Base-by-base conservation (phyloP, 2,329 filamentous ascomycete genomes). In the Neofusicoccum sp. region DNA sequence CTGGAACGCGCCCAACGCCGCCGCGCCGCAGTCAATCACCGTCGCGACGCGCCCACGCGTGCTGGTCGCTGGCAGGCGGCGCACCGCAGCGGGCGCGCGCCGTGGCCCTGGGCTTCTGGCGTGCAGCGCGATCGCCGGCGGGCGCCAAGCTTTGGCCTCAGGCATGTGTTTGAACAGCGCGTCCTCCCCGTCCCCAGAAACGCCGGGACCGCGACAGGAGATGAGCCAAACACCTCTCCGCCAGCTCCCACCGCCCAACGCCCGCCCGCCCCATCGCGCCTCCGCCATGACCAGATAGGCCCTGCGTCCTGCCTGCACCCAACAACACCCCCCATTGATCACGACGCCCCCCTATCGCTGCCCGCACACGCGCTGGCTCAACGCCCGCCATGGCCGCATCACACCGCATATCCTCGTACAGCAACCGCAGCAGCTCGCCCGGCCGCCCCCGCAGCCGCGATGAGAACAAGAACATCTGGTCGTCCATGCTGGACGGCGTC, bases 401-500 rank as follows among this genome's bases (percentile, higher is more conserved):
- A 53, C 44, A 62, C 45, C 60, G 53, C 40, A 45, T 60, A 45
- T 60, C 57, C 51, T 47, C 33, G 57, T 47, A 57, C 62, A 60
- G 33, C 44, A 41, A 58, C 49, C 48, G 62, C 36, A 62, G 60
- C 60, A 51, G 56, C 45, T 58, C 60, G 36, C 63, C 68, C 54
- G 67, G 71, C 44, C 67, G 72, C 51, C 72, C 75, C 11, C 70
- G 77, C 36, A 82, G 80, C 75, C 88, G 89, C 68, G 88, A 88
- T 74, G 78, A 78, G 45, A 77, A 79, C 65, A 93, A 91, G 79
- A 91, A 96, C 73, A 88, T 97, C 76, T 97, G 93, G 93, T 93
- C 89, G 63, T 92, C 91, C 45, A 91, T 97, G 89, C 83, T 97
- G 67, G 91, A 96, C 75, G 88, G 86, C 58, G 93, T 95, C 67